These are phyloP conservation scores for Nidula niveotomentosa DNA, from an alignment of 1,284 basidiomycete genomes.

Conservation along the genomic window DNA sequence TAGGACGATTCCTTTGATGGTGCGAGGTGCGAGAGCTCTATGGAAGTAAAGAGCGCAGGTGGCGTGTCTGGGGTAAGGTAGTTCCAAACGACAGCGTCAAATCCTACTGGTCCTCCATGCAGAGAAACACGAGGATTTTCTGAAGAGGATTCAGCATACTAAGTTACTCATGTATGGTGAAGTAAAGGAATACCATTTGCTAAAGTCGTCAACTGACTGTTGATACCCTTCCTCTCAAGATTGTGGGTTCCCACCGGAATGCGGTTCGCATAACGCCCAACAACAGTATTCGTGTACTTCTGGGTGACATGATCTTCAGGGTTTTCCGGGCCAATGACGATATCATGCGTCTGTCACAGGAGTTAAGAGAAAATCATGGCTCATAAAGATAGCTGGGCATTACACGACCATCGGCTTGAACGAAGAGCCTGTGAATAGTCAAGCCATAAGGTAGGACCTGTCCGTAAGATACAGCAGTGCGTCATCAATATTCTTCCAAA, in stretches of 20 bases:
- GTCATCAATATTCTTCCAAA: no score
- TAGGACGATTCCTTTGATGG: slow-evolving; percentile 31
- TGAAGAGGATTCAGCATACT: slow-evolving; percentile 17
- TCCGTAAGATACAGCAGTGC: background rate
- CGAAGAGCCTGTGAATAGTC: slow-evolving; percentile 63
- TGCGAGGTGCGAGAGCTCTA: slow-evolving; percentile 47
- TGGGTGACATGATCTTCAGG: slow-evolving; percentile 55
- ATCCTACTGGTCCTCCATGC: slow-evolving; percentile 69
- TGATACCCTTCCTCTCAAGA: slow-evolving; percentile 53
- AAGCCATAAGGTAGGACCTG: slow-evolving; percentile 67
- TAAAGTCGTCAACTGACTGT: slow-evolving; percentile 46
- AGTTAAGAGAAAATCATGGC: slow-evolving; percentile 2
- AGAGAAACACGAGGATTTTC: slow-evolving; percentile 65
- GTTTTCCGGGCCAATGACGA: slow-evolving; percentile 69
- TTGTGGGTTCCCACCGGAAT: slow-evolving; percentile 57
- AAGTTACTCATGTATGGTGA: slow-evolving; percentile 3
- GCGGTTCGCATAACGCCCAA: slow-evolving; percentile 73
- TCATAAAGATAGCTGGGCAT: slow-evolving; percentile 14
- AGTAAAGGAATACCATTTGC: slow-evolving; percentile 40
- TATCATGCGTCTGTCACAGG: slow-evolving; percentile 60
- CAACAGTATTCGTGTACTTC: slow-evolving; percentile 72
- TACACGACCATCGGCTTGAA: slow-evolving; percentile 64
- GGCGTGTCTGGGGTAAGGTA: slow-evolving; percentile 37
- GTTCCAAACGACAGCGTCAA: slow-evolving; percentile 56
- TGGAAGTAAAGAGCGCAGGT: slow-evolving; percentile 53